Evolutionary conservation across 1,139 yeast species (phyloP), one percentile per base, ranked within the genome.

Genomic region (Pichia sp.): DNA sequence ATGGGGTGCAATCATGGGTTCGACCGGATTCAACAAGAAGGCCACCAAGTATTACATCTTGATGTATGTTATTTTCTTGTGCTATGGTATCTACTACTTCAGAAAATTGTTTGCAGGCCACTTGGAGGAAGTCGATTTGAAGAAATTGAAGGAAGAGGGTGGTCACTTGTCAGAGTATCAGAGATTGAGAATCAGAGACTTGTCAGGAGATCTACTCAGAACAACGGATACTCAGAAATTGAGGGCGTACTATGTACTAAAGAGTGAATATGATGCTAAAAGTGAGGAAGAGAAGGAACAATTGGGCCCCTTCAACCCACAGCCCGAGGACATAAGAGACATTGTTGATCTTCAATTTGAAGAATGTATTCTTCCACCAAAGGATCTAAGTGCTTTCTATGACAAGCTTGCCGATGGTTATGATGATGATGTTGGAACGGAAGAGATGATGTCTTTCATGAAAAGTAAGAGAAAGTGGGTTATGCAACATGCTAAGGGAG

Each of bases 391-490:
- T 3, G 74, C 69, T 5, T 83, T 87, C 50, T 91, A 82, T 55
- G 93, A 91, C 42, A 59, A 62, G 3, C 74, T 85, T 48, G 97
- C 98, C 0, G 69, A 64, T 11, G 83, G 74, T 13, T 91, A 91
- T 56, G 98, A 93, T 53, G 67, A 69, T 34, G 88, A 79, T 44
- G 83, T 91, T 45, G 77, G 82, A 51, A 74, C 85, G 69, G 98
- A 91, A 64, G 98, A 91, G 55, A 63, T 78, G 37, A 73, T 85
- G 35, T 77, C 93, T 43, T 70, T 84, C 32, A 75, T 91, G 72
- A 94, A 95, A 29, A 69, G 73, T 47, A 76, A 87, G 61, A 73
- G 99, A 51, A 76, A 77, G 49, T 82, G 94, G 84, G 63, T 86
- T 33, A 82, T 84, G 86, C 72, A 69, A 33, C 82, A 85, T 44